Conservation (phyloP, 1,284 basidiomycete genomes). For the Sanghuangporus weigelae region DNA sequence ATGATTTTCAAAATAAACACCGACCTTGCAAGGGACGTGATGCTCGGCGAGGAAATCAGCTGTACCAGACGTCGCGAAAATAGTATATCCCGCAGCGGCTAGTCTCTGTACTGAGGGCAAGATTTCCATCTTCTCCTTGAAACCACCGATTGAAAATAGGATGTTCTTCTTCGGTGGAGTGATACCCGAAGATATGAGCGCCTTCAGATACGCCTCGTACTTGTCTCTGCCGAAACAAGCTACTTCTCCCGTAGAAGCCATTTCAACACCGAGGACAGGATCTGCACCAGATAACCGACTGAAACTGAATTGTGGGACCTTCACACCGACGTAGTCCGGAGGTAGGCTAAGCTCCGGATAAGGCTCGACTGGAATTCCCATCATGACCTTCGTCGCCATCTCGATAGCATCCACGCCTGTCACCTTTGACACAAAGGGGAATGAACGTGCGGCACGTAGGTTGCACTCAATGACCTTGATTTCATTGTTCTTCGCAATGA, state of each 20-base stretch:
- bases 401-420: conserved; percentile 97
- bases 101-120: conserved; percentile 95
- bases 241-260: conserved; percentile 99
- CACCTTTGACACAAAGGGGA: conserved; percentile 99
- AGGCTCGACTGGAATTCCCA: conserved; percentile 82
- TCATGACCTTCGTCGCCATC: conserved; percentile 98
- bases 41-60: conserved; percentile 90
- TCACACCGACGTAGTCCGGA: conserved; percentile 93
- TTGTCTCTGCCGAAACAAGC: conserved; percentile 98
- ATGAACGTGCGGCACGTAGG: conserved; percentile 93
- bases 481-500: conserved; percentile 99
- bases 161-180: conserved; percentile 94
- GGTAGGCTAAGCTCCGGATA: conserved; percentile 90
- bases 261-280: conserved; percentile 98
- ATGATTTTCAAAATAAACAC: conserved; percentile 13
- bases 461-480: conserved; percentile 99
- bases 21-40: conserved; percentile 66
- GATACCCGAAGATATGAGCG: conserved; percentile 94
- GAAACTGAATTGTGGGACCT: conserved; percentile 99
- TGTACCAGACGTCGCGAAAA: conserved; percentile 96
- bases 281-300: conserved; percentile 93
- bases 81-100: conserved; percentile 90
- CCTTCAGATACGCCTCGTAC: conserved; percentile 98
- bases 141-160: conserved; percentile 91
- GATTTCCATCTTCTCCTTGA: conserved; percentile 97